These are phyloP conservation scores for Stephanodiscus triporus DNA, from an alignment of 108 stramenopile genomes.

Conservation along the genomic window DNA sequence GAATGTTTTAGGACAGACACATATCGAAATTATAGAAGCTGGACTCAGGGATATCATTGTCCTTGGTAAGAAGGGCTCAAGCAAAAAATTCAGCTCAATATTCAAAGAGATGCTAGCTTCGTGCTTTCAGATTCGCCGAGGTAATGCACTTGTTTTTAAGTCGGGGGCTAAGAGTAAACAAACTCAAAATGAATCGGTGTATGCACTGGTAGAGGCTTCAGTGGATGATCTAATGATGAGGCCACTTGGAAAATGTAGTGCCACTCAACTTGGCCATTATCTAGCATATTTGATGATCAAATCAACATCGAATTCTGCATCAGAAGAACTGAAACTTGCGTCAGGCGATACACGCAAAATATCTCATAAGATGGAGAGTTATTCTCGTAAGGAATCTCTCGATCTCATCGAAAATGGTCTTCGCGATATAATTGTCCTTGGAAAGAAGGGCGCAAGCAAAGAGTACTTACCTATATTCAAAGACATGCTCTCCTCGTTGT, in stretches of 20 bases:
- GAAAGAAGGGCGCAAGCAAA: slow-evolving; percentile 23
- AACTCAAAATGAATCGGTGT: slow-evolving; percentile 11
- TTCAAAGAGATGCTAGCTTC: slow-evolving; percentile 23
- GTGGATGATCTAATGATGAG: slow-evolving; percentile 1
- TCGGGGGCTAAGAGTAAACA: slow-evolving; percentile 4
- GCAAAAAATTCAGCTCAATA: slow-evolving; percentile 23
- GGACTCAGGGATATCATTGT: slow-evolving; percentile 12
- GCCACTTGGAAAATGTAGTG: slow-evolving; percentile 31
- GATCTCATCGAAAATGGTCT: slow-evolving; percentile 11
- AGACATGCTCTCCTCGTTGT: slow-evolving; percentile 5
- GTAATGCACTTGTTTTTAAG: slow-evolving; percentile 30
- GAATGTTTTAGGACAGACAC: not conserved
- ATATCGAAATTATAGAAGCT: slow-evolving; percentile 9
- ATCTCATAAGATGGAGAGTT: not conserved
- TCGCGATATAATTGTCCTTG: not conserved
- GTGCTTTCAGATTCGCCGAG: slow-evolving; percentile 31
- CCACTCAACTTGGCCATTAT: slow-evolving; percentile 18
- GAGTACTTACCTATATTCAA: slow-evolving; percentile 26
- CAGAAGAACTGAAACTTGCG: not conserved
- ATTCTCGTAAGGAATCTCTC: not conserved
- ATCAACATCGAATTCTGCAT: not conserved
- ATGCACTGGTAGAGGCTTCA: slow-evolving; percentile 11
- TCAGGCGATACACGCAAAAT: not conserved
- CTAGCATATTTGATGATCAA: slow-evolving; percentile 14
- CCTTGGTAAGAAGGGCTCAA: slow-evolving; percentile 17